Conservation (phyloP, 2,329 filamentous ascomycete genomes). For the Pseudogymnoascus sp. region DNA sequence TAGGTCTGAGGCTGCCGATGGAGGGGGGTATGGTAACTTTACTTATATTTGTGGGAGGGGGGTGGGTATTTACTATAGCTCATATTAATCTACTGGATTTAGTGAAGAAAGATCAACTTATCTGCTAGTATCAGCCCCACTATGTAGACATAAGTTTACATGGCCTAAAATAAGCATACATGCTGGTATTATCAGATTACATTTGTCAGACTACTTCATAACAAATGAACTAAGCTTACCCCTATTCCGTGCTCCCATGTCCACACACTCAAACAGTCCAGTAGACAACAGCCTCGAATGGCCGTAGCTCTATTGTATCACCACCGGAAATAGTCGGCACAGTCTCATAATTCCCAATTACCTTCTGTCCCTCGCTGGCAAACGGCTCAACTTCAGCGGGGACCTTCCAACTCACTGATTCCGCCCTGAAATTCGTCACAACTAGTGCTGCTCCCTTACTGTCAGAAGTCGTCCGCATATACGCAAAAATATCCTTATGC, state of each 20-base stretch:
- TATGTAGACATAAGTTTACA: not conserved
- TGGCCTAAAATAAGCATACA: not conserved
- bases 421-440: conserved; percentile 18
- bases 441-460: conserved; percentile 4
- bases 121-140: not conserved
- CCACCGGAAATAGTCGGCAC: not conserved
- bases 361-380: not conserved
- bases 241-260: not conserved
- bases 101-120: not conserved
- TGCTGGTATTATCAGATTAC: not conserved
- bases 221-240: no score
- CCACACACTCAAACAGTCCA: not conserved
- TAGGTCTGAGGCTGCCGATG: not conserved
- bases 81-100: not conserved
- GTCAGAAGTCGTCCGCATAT: conserved; percentile 34
- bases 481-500: conserved; percentile 48
- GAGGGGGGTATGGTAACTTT: not conserved
- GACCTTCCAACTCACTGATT: conserved; percentile 15
- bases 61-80: not conserved
- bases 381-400: conserved; percentile 10
- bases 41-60: not conserved
- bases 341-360: conserved; percentile 17
- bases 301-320: conserved; percentile 12
- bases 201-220: not conserved
- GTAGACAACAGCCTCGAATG: conserved; percentile 20